Conservation (phyloP, 371 early-diverging fungal genomes). For the Nematocida sp. region DNA sequence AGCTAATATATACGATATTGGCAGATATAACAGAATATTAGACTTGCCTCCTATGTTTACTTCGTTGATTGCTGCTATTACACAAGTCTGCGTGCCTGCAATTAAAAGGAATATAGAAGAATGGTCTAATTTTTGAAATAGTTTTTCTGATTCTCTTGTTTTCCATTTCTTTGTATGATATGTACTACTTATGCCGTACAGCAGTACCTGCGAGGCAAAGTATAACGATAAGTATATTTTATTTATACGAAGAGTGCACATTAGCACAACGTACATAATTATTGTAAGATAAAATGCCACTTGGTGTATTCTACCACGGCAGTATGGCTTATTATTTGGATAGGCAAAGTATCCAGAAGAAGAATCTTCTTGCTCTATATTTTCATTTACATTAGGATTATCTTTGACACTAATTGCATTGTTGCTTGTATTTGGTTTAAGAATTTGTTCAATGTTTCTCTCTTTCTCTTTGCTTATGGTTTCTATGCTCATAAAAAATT, state of each 20-base stretch:
- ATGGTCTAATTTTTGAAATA: constrained; percentile 68
- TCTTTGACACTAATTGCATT: too few species aligned
- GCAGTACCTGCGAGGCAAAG: constrained; percentile 66
- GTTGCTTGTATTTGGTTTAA: too few species aligned
- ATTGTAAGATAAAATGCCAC: constrained; percentile 65
- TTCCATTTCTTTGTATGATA: constrained; percentile 68
- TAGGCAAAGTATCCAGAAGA: too few species aligned
- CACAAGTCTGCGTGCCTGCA: constrained; percentile 70
- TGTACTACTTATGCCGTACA: constrained; percentile 69
- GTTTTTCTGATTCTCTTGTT: constrained; percentile 40
- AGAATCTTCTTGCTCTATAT: too few species aligned
- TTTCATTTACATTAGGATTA: too few species aligned
- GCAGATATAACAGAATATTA: constrained; percentile 12
- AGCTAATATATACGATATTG: constrained; percentile 67
- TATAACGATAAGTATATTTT: constrained; percentile 43
- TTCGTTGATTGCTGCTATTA: constrained; percentile 48
- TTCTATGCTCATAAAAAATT: too few species aligned
- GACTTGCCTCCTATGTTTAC: background rate
- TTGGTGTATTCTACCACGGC: constrained; percentile 68
- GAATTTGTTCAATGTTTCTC: too few species aligned
- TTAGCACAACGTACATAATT: constrained; percentile 10
- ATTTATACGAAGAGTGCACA: background rate
- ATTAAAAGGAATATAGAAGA: constrained; percentile 70
- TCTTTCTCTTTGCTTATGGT: too few species aligned
- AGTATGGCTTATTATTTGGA: constrained; percentile 50